Conservation (phyloP, 257 asterid species). For the Scutellaria minor region DNA sequence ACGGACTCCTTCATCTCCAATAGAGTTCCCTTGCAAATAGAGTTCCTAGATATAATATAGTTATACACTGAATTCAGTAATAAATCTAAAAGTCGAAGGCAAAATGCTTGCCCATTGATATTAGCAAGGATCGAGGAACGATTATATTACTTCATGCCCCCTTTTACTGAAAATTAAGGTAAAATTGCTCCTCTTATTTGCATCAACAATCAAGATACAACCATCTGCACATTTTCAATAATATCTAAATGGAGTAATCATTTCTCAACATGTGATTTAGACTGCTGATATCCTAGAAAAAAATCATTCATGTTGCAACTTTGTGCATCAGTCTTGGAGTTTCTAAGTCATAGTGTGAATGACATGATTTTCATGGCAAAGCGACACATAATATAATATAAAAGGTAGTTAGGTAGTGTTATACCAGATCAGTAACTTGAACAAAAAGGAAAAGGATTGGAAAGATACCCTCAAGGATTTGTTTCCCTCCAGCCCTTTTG, state of each 20-base stretch:
- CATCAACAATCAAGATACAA: conserved; percentile 11
- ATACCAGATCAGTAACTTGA: neutral
- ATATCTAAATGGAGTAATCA: neutral
- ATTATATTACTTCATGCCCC: neutral
- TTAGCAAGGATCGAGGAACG: neutral
- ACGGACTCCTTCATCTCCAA: conserved; percentile 93
- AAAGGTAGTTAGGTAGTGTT: neutral
- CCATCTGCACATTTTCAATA: neutral
- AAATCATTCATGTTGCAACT: neutral
- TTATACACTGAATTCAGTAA: conserved; percentile 28
- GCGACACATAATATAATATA: conserved; percentile 19
- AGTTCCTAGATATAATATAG: conserved; percentile 66
- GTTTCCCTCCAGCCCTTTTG: conserved; percentile 91
- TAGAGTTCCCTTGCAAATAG: conserved; percentile 83
- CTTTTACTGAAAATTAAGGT: neutral
- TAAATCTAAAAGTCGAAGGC: conserved; percentile 8
- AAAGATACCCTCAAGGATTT: conserved; percentile 76
- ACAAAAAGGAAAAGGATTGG: conserved; percentile 7
- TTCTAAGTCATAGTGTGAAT: conserved; percentile 8
- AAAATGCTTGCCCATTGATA: conserved; percentile 6
- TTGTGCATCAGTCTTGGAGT: neutral
- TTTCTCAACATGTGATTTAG: neutral
- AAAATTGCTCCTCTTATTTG: neutral
- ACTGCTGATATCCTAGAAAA: neutral
- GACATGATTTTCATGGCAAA: conserved; percentile 18